Base-by-base conservation (phyloP, 177 flowering plant genomes). In the Vitis hybrid region DNA sequence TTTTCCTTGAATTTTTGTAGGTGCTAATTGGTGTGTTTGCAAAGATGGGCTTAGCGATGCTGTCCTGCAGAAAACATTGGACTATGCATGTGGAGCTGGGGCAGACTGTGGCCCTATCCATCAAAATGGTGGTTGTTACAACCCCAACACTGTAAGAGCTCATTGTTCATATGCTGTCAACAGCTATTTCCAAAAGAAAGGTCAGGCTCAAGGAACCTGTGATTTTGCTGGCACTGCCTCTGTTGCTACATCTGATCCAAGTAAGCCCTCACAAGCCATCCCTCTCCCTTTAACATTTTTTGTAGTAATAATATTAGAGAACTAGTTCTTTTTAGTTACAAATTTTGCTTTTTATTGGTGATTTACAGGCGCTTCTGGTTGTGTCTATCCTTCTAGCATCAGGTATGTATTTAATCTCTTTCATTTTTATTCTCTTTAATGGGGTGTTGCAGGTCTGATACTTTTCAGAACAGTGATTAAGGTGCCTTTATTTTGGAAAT, bases 21-120 rank as follows among this genome's bases (percentile, higher is more conserved):
- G 76, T 72, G 90, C 86, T 24, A 65, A 61, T 5, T 92, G 92
- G 90, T 92, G 97, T 77, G 79, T 85, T 0, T 87, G 92, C 82
- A 91, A 82, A 71, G 68, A 77, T 9, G 90, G 84, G 18, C 20
- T 77, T 63, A 62, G 78, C 57, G 90, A 87, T 7, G 4, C 77
- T 52, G 80, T 56, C 3, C 69, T 87, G 57, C 96, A 92, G 73
- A 89, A 84, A 80, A 67, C 96, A 14, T 61, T 92, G 65, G 94
- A 91, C 77, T 92, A 86, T 70, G 97, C 96, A 2, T 92, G 97
- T 82, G 94, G 97, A 73, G 83, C 86, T 71, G 97, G 96, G 54
- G 97, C 94, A 18, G 96, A 92, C 68, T 92, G 97, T 69, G 70
- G 53, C 65, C 91, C 89, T 0, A 84, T 82, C 57, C 82, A 76